These are phyloP conservation scores for Chondrus crispus DNA, from an alignment of 23 red algal genomes.

Conservation along the genomic window DNA sequence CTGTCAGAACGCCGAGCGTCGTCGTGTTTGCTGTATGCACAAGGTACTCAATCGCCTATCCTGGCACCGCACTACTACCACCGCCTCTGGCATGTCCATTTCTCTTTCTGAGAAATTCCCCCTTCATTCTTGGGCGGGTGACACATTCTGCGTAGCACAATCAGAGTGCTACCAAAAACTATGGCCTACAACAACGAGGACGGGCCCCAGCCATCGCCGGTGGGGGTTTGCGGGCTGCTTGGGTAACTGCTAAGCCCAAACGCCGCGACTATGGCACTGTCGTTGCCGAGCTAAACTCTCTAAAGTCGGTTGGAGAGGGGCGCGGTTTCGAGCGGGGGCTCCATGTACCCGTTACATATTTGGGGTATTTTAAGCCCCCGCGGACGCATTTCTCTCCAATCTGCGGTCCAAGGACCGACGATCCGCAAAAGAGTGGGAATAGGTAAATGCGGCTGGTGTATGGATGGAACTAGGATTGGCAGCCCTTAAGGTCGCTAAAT, in stretches of 20 bases:
- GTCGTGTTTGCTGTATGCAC: too few relatives aligned
- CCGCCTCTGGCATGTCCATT: background rate
- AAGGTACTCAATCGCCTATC: too few relatives aligned
- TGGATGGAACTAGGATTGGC: background rate
- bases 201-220: background rate
- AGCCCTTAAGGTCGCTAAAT: background rate
- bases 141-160: background rate
- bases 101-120: background rate
- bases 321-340: background rate
- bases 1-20: too few relatives aligned
- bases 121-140: background rate
- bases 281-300: background rate
- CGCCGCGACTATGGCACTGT: background rate
- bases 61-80: too few relatives aligned
- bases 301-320: background rate
- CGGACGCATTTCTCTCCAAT: background rate
- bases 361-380: background rate
- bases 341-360: background rate
- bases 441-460: background rate
- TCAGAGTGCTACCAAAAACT: background rate
- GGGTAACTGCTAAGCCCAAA: background rate
- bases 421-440: background rate
- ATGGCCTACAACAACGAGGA: background rate
- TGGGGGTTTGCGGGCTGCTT: background rate
- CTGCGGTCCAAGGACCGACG: background rate